These are phyloP conservation scores for Colletotrichum spaethianum DNA, from an alignment of 2,329 filamentous ascomycete genomes.

Conservation along the genomic window DNA sequence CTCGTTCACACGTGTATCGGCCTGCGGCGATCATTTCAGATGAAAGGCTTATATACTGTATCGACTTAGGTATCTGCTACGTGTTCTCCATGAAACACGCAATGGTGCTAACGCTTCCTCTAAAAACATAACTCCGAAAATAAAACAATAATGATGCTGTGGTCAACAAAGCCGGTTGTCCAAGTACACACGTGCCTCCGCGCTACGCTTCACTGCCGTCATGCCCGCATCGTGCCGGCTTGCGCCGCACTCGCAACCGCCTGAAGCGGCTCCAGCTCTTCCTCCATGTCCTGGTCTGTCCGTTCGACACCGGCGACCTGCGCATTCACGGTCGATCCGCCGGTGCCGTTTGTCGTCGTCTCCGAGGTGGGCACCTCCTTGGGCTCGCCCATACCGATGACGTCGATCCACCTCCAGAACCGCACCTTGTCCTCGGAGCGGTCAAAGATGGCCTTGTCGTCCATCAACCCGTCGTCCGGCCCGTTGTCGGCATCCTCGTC, in stretches of 20 bases:
- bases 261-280: constrained; percentile 41
- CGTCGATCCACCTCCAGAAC: constrained; percentile 68
- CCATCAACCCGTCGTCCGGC: constrained; percentile 55
- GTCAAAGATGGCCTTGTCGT: constrained; percentile 68
- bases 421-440: constrained; percentile 57
- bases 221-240: constrained; percentile 7
- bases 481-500: constrained; percentile 38
- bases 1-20: not conserved
- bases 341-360: constrained; percentile 4
- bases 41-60: not conserved
- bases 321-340: constrained; percentile 4
- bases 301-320: constrained; percentile 33
- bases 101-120: constrained; percentile 20
- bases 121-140: not conserved
- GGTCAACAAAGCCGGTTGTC: not conserved
- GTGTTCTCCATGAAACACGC: constrained; percentile 6
- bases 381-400: constrained; percentile 62
- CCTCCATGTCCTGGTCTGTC: constrained; percentile 40
- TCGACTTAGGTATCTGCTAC: constrained; percentile 28
- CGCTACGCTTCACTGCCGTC: not conserved
- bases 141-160: not conserved
- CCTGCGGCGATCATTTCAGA: not conserved
- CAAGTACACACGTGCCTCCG: not conserved
- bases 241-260: constrained; percentile 38
- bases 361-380: constrained; percentile 20